Percentiles rank a stretch among this genome's conserved stretches.
Conservation (phyloP, 148 eudicot genomes). For the Chenopodium quinoa region DNA sequence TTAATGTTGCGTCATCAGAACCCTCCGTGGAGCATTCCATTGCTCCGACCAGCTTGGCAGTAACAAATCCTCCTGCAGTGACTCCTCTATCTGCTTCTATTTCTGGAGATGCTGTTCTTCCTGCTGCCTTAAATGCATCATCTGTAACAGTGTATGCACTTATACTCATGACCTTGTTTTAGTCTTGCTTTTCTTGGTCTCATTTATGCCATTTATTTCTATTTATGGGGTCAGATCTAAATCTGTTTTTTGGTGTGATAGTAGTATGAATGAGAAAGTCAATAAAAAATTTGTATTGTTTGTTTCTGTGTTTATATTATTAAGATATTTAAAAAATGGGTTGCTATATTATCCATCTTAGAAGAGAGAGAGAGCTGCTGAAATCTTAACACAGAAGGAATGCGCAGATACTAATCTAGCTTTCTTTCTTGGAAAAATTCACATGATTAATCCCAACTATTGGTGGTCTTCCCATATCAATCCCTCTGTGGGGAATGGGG, state of each 20-base stretch:
- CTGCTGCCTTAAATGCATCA: conserved; percentile 29
- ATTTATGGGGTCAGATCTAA: neutral
- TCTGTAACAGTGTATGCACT: conserved; percentile 39
- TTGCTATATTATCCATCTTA: too few relatives aligned
- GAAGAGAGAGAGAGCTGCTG: too few relatives aligned
- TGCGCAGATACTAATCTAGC: neutral
- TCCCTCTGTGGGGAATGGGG: too few relatives aligned
- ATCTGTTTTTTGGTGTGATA: neutral
- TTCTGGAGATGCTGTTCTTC: conserved; percentile 38
- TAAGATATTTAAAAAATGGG: too few relatives aligned
- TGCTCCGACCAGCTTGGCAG: conserved; percentile 30
- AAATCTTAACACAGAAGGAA: neutral
- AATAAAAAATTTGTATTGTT: too few relatives aligned
- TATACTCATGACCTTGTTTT: conserved; percentile 12
- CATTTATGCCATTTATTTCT: conserved; percentile 7
- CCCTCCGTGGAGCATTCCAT: conserved; percentile 29
- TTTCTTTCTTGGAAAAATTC: too few relatives aligned
- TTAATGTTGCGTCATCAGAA: conserved; percentile 45
- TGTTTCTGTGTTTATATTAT: too few relatives aligned
- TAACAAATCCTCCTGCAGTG: conserved; percentile 35
- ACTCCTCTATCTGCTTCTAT: conserved; percentile 40
- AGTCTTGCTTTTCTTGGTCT: neutral
- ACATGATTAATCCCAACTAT: too few relatives aligned
- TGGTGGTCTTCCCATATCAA: too few relatives aligned
- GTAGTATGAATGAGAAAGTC: neutral